phyloP scores from a whole-genome alignment of 805 yeast species.

The Kazachstania viticola region DNA sequence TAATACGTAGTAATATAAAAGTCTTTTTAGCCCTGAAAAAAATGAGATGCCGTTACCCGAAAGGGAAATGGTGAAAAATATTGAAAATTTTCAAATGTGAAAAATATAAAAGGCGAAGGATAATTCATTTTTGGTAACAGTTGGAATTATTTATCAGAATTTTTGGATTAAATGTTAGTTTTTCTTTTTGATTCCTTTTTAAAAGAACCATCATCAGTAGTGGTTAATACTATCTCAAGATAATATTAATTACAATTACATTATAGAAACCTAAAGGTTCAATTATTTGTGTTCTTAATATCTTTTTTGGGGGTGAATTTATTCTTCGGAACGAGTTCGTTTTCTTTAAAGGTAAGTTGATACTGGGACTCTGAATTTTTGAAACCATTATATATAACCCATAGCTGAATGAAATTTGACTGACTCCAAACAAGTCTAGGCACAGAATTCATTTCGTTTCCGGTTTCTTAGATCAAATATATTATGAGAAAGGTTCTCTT shows the following conservation, averaged over 20 bases:
- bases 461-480: slow-evolving; percentile 31
- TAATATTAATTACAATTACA: slow-evolving; percentile 28
- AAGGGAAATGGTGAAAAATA: no score
- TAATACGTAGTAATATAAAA: no score
- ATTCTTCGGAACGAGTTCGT: no score
- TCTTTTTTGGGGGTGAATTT: background rate
- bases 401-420: slow-evolving; percentile 30
- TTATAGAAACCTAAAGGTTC: slow-evolving; percentile 28
- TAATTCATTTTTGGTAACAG: background rate
- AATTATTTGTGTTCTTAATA: slow-evolving; percentile 16
- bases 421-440: slow-evolving; percentile 29
- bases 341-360: slow-evolving; percentile 21
- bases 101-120: slow-evolving; percentile 1
- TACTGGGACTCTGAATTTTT: slow-evolving; percentile 24
- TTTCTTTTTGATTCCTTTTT: slow-evolving; percentile 8
- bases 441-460: slow-evolving; percentile 30
- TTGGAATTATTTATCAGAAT: background rate
- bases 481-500: slow-evolving; percentile 18
- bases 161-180: background rate
- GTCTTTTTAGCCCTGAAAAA: no score
- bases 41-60: no score
- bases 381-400: slow-evolving; percentile 24
- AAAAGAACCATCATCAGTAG: slow-evolving; percentile 30
- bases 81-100: no score
- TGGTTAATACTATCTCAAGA: slow-evolving; percentile 33